These are phyloP conservation scores for Sistotremastrum niveocremeum DNA, from an alignment of 768 basidiomycete genomes.

Conservation along the genomic window DNA sequence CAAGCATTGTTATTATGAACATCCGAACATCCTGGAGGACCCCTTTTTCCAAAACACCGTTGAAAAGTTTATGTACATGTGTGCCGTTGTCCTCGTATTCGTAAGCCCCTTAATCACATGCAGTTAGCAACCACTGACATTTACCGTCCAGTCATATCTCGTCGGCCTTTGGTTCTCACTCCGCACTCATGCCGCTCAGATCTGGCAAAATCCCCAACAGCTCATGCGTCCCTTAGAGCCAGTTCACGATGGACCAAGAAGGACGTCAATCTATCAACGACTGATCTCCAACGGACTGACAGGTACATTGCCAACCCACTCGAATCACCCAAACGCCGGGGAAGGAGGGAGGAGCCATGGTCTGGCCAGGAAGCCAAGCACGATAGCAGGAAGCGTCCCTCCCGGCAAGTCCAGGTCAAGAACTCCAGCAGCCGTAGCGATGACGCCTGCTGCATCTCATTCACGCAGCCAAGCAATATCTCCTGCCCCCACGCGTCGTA, in stretches of 20 bases:
- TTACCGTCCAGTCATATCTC: slow-evolving; percentile 65
- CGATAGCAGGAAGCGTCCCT: slow-evolving; percentile 17
- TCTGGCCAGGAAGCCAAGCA: slow-evolving; percentile 35
- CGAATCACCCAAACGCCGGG: not conserved
- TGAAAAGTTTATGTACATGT: slow-evolving; percentile 91
- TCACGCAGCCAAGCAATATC: slow-evolving; percentile 15
- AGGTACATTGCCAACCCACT: slow-evolving; percentile 9
- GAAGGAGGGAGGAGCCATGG: slow-evolving; percentile 4
- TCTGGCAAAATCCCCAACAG: slow-evolving; percentile 96
- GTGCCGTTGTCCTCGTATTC: slow-evolving; percentile 78
- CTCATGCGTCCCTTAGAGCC: slow-evolving; percentile 57
- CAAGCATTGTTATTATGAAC: slow-evolving; percentile 86
- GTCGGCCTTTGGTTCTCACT: slow-evolving; percentile 98
- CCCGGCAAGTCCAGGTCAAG: slow-evolving; percentile 22
- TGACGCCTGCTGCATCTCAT: not conserved
- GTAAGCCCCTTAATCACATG: slow-evolving; percentile 34
- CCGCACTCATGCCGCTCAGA: slow-evolving; percentile 93
- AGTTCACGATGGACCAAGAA: slow-evolving; percentile 25
- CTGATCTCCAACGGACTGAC: slow-evolving; percentile 24
- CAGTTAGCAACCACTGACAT: slow-evolving; percentile 3
- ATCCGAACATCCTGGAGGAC: slow-evolving; percentile 84
- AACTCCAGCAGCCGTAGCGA: slow-evolving; percentile 18
- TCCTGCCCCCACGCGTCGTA: slow-evolving; percentile 5
- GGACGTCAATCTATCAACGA: slow-evolving; percentile 55
- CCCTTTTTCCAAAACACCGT: slow-evolving; percentile 96